phyloP scores from a whole-genome alignment of 768 basidiomycete genomes.

The Boletus speciosus region DNA sequence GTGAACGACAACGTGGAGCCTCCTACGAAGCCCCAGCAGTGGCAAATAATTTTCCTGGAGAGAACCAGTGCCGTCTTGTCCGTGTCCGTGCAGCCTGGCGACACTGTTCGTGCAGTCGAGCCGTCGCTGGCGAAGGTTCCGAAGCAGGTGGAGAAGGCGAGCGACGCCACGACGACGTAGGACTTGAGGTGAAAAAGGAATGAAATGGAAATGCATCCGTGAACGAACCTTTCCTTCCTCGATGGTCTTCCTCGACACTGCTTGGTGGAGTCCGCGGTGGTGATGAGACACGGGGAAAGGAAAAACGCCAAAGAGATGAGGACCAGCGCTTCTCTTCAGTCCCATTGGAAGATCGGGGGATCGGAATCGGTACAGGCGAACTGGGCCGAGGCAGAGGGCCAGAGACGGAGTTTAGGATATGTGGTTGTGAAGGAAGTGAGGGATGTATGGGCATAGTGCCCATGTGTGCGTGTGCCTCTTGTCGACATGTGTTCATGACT shows the following conservation, averaged over 20 bases:
- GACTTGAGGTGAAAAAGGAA: slow-evolving; percentile 31
- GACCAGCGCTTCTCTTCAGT: slow-evolving; percentile 35
- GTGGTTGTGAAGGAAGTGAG: slow-evolving; percentile 15
- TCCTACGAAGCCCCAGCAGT: slow-evolving; percentile 38
- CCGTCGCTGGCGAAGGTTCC: slow-evolving; percentile 27
- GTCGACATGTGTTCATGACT: slow-evolving; percentile 28
- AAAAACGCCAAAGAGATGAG: slow-evolving; percentile 34
- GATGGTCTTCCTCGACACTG: slow-evolving; percentile 22
- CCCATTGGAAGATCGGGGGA: slow-evolving; percentile 28
- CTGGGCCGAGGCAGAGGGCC: slow-evolving; percentile 22
- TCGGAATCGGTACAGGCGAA: slow-evolving; percentile 29
- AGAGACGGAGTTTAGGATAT: slow-evolving; percentile 5
- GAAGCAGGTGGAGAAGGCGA: slow-evolving; percentile 41
- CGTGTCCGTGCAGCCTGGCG: slow-evolving; percentile 35
- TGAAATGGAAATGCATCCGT: slow-evolving; percentile 48
- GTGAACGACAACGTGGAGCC: slow-evolving; percentile 3
- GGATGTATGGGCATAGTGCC: slow-evolving; percentile 8
- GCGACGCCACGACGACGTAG: slow-evolving; percentile 33
- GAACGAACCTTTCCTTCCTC: slow-evolving; percentile 29
- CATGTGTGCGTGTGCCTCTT: slow-evolving; percentile 15
- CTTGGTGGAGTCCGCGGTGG: slow-evolving; percentile 26
- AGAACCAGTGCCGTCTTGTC: slow-evolving; percentile 52
- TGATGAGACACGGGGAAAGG: slow-evolving; percentile 30
- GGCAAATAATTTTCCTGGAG: slow-evolving; percentile 48
- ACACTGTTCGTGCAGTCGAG: slow-evolving; percentile 32